Evolutionary conservation across 257 asterid species (phyloP), one percentile per base, ranked within the genome.

Genomic region (Nemophila menziesii): DNA sequence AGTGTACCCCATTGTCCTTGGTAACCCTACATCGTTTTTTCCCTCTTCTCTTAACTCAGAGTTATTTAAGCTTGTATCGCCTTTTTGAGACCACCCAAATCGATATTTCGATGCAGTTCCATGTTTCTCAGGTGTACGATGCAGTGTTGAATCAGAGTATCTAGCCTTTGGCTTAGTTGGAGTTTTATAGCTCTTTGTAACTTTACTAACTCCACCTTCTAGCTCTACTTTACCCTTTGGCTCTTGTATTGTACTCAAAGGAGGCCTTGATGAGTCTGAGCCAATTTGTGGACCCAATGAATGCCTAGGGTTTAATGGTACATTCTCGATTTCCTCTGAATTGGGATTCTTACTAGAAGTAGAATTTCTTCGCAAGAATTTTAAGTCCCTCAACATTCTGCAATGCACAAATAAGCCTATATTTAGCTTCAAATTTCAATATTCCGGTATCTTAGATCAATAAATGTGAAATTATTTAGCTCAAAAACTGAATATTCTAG

Each of bases 311-410:
- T 79, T 85, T 40, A 69, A 49, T 1, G 87, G 93, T 39, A 79
- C 67, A 65, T 90, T 90, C 93, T 90, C 98, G 40, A 27, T 70
- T 61, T 90, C 98, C 79, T 79, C 93, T 8, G 61, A 27, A 53
- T 58, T 61, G 37, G 59, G 52, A 55, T 69, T 79, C 78, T 71
- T 77, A 38, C 74, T 72, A 33, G 80, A 51, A 52, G 80, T 70
- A 22, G 82, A 51, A 52, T 84, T 76, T 21, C 93, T 79, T 22
- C 96, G 85, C 77, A 72, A 51, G 75, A 78, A 74, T 54, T 77
- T 89, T 68, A 76, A 68, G 46, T 89, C 94, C 72, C 92, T 76
- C 82, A 78, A 63, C 95, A 89, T 84, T 74, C 93, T 89, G 64
- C 37, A 39, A 26, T 33, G 51, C 44, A 55, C 48, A 54, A 33